phyloP scores from a whole-genome alignment of 768 basidiomycete species.

The Candolleomyces eurysporus region DNA sequence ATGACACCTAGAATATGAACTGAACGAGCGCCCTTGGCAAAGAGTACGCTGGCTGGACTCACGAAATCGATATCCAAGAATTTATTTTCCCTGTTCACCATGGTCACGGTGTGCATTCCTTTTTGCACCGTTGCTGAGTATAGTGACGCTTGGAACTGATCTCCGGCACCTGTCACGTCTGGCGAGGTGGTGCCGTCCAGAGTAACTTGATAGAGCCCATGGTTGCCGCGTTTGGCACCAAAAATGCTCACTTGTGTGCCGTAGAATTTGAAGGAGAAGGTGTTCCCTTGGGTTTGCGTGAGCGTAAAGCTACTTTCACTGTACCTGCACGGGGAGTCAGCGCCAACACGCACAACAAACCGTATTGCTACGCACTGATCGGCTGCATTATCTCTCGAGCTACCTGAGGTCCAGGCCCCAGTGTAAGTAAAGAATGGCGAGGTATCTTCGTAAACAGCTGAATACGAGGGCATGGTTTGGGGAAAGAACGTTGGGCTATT shows the following conservation, averaged over 20 bases:
- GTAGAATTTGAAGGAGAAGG: conserved; percentile 32
- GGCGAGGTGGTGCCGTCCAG: conserved; percentile 5
- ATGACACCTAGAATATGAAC: conserved; percentile 12
- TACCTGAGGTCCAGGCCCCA: not conserved
- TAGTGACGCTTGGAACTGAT: not conserved
- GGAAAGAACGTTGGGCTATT: not conserved
- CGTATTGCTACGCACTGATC: not conserved
- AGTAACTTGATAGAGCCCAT: conserved; percentile 27
- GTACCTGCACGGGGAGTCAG: conserved; percentile 8
- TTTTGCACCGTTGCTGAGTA: not conserved
- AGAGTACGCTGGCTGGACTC: not conserved
- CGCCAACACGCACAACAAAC: not conserved
- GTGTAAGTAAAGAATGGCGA: conserved; percentile 1
- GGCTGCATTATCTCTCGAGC: not conserved
- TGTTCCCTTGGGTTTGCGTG: conserved; percentile 26
- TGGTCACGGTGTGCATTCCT: not conserved
- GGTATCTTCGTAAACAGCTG: not conserved
- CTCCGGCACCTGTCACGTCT: conserved; percentile 10
- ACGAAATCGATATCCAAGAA: not conserved
- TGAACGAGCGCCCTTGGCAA: not conserved
- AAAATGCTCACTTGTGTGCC: conserved; percentile 38
- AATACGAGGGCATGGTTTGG: not conserved
- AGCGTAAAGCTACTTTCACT: conserved; percentile 16
- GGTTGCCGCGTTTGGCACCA: conserved; percentile 37
- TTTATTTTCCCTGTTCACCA: not conserved